Evolutionary conservation across 2,329 filamentous ascomycete genomes (phyloP).

Genomic region (Fusarium tuaranense): DNA sequence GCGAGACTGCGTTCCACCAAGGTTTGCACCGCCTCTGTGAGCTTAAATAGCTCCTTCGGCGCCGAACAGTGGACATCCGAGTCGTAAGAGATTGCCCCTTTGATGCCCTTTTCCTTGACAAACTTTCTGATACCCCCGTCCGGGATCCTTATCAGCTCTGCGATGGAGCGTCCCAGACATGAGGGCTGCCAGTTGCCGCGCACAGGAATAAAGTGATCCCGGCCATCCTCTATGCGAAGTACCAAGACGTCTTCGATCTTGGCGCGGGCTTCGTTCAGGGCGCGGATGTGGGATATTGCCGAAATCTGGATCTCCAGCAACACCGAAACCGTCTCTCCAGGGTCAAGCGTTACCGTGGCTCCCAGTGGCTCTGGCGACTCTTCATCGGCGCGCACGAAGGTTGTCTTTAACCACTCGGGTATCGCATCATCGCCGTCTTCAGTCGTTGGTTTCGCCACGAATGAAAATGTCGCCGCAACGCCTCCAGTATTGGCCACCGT

Average conservation of each 20-base stretch:
- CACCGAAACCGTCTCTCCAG: conserved; percentile 83
- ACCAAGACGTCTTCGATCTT: conserved; percentile 89
- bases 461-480: conserved; percentile 81
- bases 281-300: conserved; percentile 71
- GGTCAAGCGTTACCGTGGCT: conserved; percentile 76
- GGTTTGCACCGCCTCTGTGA: conserved; percentile 81
- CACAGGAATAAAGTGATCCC: conserved; percentile 92
- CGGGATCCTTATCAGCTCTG: conserved; percentile 87
- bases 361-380: conserved; percentile 49
- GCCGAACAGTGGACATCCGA: conserved; percentile 79
- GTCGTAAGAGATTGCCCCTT: conserved; percentile 65
- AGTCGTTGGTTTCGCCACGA: conserved; percentile 76
- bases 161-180: conserved; percentile 86
- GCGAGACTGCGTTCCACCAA: conserved; percentile 68
- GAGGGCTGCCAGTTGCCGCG: conserved; percentile 83
- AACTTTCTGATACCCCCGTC: conserved; percentile 79
- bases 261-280: conserved; percentile 76
- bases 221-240: conserved; percentile 82
- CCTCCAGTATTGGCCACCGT: conserved; percentile 94
- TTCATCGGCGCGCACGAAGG: conserved; percentile 64
- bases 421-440: conserved; percentile 55
- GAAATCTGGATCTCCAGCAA: conserved; percentile 76
- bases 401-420: conserved; percentile 77
- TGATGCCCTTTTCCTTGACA: conserved; percentile 50
- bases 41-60: conserved; percentile 87